phyloP scores from a whole-genome alignment of 179 eudicot genomes.

The Drosera spatulata region DNA sequence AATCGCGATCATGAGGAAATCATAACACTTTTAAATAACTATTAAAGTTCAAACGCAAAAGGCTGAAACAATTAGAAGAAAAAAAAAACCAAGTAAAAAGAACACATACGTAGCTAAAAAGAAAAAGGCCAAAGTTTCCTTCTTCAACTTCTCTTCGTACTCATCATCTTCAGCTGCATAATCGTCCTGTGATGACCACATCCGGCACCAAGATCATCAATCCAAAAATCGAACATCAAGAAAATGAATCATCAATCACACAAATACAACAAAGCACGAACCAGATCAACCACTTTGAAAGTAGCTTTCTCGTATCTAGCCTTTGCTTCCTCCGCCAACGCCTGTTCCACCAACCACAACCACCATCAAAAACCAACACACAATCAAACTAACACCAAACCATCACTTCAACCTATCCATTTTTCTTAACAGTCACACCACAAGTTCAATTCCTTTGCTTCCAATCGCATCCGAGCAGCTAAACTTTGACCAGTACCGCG shows the following conservation, averaged over 20 bases:
- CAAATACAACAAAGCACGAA: slow-evolving; percentile 11
- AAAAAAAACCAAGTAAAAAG: neutral
- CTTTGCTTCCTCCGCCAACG: slow-evolving; percentile 85
- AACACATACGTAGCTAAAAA: slow-evolving; percentile 94
- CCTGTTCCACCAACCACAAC: slow-evolving; percentile 33
- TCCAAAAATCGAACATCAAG: neutral
- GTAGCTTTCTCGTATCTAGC: slow-evolving; percentile 80
- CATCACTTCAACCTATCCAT: neutral
- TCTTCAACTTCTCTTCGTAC: slow-evolving; percentile 78
- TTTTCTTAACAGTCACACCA: neutral
- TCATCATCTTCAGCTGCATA: slow-evolving; percentile 89
- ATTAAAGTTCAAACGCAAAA: neutral
- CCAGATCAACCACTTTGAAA: slow-evolving; percentile 87
- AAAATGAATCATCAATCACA: neutral
- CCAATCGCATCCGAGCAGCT: too few relatives aligned
- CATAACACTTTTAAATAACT: neutral
- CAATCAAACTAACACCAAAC: neutral
- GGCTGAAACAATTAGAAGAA: neutral
- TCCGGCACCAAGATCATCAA: neutral
- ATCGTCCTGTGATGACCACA: slow-evolving; percentile 52
- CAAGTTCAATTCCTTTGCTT: neutral
- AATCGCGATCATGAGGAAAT: neutral
- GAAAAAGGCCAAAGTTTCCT: slow-evolving; percentile 74
- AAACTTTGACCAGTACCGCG: too few relatives aligned
- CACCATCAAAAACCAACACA: neutral